phyloP scores from a whole-genome alignment of 768 basidiomycete genomes.

The Trametes elegans region DNA sequence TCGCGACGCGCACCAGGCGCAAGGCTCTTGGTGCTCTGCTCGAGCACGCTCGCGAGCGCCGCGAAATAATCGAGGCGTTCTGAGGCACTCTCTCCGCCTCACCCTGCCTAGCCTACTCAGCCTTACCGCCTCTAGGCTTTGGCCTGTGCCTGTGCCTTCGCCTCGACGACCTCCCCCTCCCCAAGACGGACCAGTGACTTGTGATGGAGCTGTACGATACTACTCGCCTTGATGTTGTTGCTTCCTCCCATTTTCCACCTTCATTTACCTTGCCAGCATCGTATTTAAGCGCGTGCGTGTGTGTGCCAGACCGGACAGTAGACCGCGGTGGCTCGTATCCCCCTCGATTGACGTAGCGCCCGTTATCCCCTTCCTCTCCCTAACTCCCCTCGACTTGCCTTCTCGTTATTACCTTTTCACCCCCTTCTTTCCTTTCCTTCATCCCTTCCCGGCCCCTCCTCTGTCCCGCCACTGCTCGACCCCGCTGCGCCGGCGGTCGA shows the following conservation, averaged over 20 bases:
- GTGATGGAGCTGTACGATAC: slow-evolving; percentile 23
- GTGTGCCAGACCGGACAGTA: slow-evolving; percentile 19
- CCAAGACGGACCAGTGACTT: slow-evolving; percentile 7
- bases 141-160: slow-evolving; percentile 1
- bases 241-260: slow-evolving; percentile 7
- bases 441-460: slow-evolving; percentile 5
- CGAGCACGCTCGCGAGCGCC: slow-evolving; percentile 77
- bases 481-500: slow-evolving; percentile 6
- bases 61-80: slow-evolving; percentile 68
- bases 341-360: slow-evolving; percentile 18
- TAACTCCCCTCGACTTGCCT: slow-evolving; percentile 17
- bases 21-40: slow-evolving; percentile 82
- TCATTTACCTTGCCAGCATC: slow-evolving; percentile 18
- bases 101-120: neutral
- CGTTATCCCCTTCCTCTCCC: slow-evolving; percentile 23
- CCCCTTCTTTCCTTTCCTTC: slow-evolving; percentile 9
- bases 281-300: slow-evolving; percentile 26
- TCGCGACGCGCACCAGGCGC: slow-evolving; percentile 81
- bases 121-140: neutral
- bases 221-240: slow-evolving; percentile 17
- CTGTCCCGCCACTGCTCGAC: neutral
- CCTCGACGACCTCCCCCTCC: slow-evolving; percentile 10
- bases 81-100: slow-evolving; percentile 39
- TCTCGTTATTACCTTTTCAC: slow-evolving; percentile 11
- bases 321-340: slow-evolving; percentile 15